Conservation (phyloP, 1,139 yeast genomes). For the Taphrina confusa region DNA sequence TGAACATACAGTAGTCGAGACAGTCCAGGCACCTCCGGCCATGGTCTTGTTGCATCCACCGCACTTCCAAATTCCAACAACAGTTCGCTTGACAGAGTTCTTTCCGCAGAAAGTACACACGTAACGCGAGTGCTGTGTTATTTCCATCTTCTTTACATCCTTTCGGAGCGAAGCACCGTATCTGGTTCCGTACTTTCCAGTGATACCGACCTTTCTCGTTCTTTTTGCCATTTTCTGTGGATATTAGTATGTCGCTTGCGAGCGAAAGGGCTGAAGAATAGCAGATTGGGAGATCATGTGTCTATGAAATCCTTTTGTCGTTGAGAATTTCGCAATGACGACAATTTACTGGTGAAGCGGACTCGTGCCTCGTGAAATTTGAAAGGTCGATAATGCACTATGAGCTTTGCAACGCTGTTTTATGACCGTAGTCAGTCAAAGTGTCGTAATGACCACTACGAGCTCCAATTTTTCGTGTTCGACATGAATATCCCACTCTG, state of each 20-base stretch:
- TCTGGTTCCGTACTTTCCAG: conserved; percentile 86
- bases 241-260: background rate
- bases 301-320: no score
- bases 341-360: no score
- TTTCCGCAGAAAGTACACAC: conserved; percentile 99
- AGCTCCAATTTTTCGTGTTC: background rate
- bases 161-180: conserved; percentile 96
- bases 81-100: conserved; percentile 96
- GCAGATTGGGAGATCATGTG: background rate
- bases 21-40: conserved; percentile 99
- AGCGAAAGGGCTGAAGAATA: background rate
- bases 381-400: no score
- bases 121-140: conserved; percentile 91
- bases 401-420: no score
- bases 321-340: no score
- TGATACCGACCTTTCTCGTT: conserved; percentile 99
- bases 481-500: background rate
- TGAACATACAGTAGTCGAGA: conserved; percentile 53
- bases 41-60: conserved; percentile 91
- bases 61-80: conserved; percentile 99
- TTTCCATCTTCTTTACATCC: conserved; percentile 99
- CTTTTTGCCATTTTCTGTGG: conserved; percentile 70
- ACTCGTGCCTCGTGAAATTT: no score
- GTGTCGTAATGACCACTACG: no score
- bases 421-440: no score